phyloP scores from a whole-genome alignment of 225 moss, liverwort and hornwort species.

The Thuidium tamariscinum region DNA sequence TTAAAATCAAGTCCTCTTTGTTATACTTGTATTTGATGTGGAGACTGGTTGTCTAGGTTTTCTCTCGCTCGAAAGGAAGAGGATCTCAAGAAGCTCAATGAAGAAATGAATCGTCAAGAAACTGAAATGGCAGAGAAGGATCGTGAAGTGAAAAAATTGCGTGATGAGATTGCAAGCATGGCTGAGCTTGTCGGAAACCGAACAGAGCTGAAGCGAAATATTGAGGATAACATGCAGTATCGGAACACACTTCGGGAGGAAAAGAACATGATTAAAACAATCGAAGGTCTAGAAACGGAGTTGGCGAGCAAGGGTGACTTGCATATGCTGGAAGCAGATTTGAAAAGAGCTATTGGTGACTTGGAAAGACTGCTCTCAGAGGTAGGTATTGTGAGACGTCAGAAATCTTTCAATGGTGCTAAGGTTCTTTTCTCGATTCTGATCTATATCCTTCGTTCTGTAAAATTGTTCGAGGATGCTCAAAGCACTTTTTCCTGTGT shows the following conservation, averaged over 20 bases:
- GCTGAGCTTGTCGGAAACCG: conserved; percentile 23
- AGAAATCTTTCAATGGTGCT: background rate
- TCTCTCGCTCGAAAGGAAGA: conserved; percentile 59
- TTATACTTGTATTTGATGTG: background rate
- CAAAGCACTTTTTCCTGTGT: background rate
- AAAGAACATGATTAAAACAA: conserved; percentile 19
- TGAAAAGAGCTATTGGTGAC: conserved; percentile 37
- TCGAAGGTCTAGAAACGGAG: conserved; percentile 52
- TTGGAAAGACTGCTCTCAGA: conserved; percentile 67
- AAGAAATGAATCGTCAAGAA: conserved; percentile 55
- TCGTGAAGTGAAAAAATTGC: conserved; percentile 27
- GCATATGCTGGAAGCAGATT: conserved; percentile 43
- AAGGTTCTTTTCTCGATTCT: background rate
- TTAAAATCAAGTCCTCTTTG: background rate
- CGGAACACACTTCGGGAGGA: conserved; percentile 47
- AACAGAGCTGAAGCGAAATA: conserved; percentile 64
- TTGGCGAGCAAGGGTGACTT: conserved; percentile 52
- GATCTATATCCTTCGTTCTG: background rate
- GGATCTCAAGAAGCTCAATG: conserved; percentile 49
- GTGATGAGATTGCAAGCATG: conserved; percentile 19
- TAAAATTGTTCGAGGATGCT: background rate
- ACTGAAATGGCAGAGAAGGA: conserved; percentile 36
- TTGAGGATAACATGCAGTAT: conserved; percentile 82
- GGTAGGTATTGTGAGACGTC: conserved; percentile 26
- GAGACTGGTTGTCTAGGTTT: conserved; percentile 39